Base-by-base conservation (phyloP, 2,329 filamentous ascomycete genomes). In the Cordyceps fumosorosea region DNA sequence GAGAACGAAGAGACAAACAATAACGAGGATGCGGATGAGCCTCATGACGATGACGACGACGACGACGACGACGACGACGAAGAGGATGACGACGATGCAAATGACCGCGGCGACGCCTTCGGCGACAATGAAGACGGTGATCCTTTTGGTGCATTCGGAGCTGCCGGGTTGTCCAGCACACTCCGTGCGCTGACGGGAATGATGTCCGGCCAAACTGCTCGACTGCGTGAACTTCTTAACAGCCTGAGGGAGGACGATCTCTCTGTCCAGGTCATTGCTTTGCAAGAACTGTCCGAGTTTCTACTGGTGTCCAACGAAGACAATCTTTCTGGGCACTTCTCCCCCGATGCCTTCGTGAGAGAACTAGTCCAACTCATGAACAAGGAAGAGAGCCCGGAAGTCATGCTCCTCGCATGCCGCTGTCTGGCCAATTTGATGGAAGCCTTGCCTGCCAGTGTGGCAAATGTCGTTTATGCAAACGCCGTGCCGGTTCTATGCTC, bases 361-460 rank as follows among this genome's bases (percentile, higher is more conserved):
- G 95, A 99, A 76, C 81, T 99, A 58, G 92, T 99, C 54, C 77
- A 82, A 14, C 78, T 99, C 68, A 98, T 99, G 95, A 91, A 90
- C 71, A 91, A 96, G 62, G 91, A 96, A 69, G 92, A 96, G 72
- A 97, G 96, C 68, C 90, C 93, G 0, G 95, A 99, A 74, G 91
- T 98, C 65, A 98, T 98, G 93, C 86, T 99, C 14, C 82, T 98
- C 64, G 93, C 95, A 22, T 99, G 95, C 72, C 89, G 96, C 64
- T 98, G 91, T 74, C 84, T 99, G 69, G 95, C 95, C 64, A 98
- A 99, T 73, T 76, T 99, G 61, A 99, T 99, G 95, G 95, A 99
- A 74, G 96, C 93, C 29, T 79, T 99, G 34, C 93, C 95, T 22
- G 88, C 91, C 40, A 93, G 93, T 62, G 95, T 95, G 55, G 90